Evolutionary conservation across 768 basidiomycete genomes (phyloP), one percentile per base, ranked within the genome.

Genomic region (Mycena venus): DNA sequence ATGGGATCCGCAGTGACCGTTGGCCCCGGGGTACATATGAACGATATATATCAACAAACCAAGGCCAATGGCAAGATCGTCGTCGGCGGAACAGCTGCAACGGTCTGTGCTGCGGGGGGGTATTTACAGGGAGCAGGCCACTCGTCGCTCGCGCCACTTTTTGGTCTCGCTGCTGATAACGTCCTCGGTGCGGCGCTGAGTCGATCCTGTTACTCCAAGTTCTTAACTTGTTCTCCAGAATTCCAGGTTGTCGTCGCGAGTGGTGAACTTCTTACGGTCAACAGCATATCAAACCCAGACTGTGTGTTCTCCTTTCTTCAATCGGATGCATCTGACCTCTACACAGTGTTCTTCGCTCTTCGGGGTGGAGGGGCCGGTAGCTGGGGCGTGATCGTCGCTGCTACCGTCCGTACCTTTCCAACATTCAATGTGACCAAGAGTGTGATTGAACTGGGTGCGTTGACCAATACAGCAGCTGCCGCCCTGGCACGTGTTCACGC

Each of bases 401-500:
- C n/a, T n/a, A n/a, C n/a, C n/a, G n/a, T n/a, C n/a, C n/a, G n/a
- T n/a, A n/a, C n/a, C n/a, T n/a, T n/a, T n/a, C n/a, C n/a, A n/a
- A n/a, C n/a, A 25, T 84, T 85, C 74, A 77, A 81, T 29, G 78
- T 64, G 15, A 77, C 81, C 15, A 5, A 77, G 19, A 79, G 80
- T 38, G 40, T 56, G 14, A 59, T 79, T 9, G 53, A 53, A 25
- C 72, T 83, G 69, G 15, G 60, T 12, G 70, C 78, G 3, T 40
- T 73, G 55, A 74, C 70, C 34, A 73, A 76, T 61, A 68, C 69
- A 19, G 68, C 72, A 36, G 78, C 79, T 53, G 79, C 77, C 7
- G 77, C 76, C 47, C 63, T 86, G 38, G 78, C 79, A 31, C 72
- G 77, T 9, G 61, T 81, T 19, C 83, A 85, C 53, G 81, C 85